Evolutionary conservation across 2,329 filamentous ascomycete species (phyloP).

Genomic region (Alternaria solani): DNA sequence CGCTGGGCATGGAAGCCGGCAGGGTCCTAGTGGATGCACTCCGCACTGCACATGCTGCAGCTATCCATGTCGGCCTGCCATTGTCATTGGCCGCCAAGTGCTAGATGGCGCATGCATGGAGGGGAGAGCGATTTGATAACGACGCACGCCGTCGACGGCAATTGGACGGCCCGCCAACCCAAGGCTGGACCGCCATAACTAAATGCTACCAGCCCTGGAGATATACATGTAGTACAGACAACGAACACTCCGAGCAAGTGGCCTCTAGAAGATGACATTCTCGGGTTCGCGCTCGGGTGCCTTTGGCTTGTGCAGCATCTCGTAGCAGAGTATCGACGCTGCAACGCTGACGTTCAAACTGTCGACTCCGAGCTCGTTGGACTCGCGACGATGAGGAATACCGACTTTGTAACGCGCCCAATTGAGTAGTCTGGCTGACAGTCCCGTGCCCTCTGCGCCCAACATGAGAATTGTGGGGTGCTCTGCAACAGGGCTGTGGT

Average conservation of each 20-base stretch:
- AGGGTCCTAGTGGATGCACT: conserved; percentile 14
- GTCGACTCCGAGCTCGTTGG: conserved; percentile 70
- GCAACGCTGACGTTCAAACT: conserved; percentile 95
- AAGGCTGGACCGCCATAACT: conserved; percentile 8
- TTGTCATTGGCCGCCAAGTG: conserved; percentile 6
- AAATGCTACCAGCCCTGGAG: background rate
- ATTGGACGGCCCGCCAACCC: conserved; percentile 2
- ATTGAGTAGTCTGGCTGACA: conserved; percentile 49
- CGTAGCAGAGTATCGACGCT: conserved; percentile 75
- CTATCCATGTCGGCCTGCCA: conserved; percentile 3
- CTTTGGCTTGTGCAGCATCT: conserved; percentile 65
- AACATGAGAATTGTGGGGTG: conserved; percentile 81
- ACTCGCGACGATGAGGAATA: conserved; percentile 64
- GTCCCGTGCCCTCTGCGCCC: conserved; percentile 45
- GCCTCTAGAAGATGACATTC: conserved; percentile 34
- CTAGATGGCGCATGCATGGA: conserved; percentile 14
- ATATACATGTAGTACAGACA: conserved; percentile 12
- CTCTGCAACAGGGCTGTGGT: conserved; percentile 39
- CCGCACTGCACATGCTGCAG: conserved; percentile 18
- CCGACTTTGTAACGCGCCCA: conserved; percentile 70
- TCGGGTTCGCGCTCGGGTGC: conserved; percentile 15
- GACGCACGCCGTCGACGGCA: background rate
- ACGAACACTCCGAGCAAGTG: background rate
- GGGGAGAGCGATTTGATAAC: conserved; percentile 16
- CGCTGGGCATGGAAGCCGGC: conserved; percentile 13